Evolutionary conservation across 1,139 yeast genomes (phyloP).

Genomic region (Geotrichum citri-aurantii): DNA sequence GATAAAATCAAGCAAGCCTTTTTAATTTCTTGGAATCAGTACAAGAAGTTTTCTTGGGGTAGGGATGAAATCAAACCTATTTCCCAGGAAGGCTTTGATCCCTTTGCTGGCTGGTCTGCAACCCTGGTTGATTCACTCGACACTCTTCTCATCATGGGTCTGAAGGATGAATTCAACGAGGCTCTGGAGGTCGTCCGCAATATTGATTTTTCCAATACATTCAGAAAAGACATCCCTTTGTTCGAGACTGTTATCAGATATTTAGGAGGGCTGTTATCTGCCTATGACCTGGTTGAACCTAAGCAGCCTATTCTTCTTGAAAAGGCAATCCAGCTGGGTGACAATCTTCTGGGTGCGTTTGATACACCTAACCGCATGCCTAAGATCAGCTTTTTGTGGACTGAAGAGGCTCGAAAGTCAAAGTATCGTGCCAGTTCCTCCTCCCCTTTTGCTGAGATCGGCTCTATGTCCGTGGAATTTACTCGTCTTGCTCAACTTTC

Average conservation of each 20-base stretch:
- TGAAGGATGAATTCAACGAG: constrained; percentile 47
- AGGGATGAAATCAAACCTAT: constrained; percentile 53
- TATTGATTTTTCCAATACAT: constrained; percentile 47
- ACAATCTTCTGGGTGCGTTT: constrained; percentile 60
- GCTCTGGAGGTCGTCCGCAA: constrained; percentile 48
- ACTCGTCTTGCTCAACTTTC: constrained; percentile 63
- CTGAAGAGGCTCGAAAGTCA: constrained; percentile 37
- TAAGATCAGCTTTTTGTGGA: constrained; percentile 52
- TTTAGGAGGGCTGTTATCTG: constrained; percentile 67
- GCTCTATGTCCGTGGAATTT: constrained; percentile 64
- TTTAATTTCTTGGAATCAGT: constrained; percentile 52
- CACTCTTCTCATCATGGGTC: constrained; percentile 58
- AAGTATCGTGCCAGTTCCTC: constrained; percentile 32
- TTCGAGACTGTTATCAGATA: constrained; percentile 67
- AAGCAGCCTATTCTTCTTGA: constrained; percentile 45
- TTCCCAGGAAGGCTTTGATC: constrained; percentile 33
- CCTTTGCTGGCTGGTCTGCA: constrained; percentile 47
- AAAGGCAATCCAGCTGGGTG: constrained; percentile 58
- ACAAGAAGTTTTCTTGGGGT: constrained; percentile 59
- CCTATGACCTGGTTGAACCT: constrained; percentile 58
- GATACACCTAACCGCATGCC: constrained; percentile 66
- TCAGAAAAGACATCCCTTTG: constrained; percentile 47
- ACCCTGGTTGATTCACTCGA: constrained; percentile 64
- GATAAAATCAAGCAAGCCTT: constrained; percentile 48
- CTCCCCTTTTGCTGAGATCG: constrained; percentile 58